phyloP scores from a whole-genome alignment of 257 asterid species.

The Vinca minor region DNA sequence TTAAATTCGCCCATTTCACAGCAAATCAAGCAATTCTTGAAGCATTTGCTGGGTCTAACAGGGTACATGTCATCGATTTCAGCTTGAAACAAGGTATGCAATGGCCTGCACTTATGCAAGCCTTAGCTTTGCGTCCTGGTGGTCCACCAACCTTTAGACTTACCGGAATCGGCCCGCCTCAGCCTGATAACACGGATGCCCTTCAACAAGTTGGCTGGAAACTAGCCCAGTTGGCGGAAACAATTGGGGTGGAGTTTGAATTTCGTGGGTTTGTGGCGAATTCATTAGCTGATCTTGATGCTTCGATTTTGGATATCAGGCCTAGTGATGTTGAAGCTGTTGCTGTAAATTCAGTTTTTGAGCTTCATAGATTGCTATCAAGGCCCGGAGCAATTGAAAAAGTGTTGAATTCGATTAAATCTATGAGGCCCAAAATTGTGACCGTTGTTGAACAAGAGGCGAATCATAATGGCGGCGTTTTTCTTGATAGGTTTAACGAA shows the following conservation, averaged over 20 bases:
- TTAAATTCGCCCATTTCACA: slow-evolving; percentile 88
- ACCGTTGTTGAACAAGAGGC: slow-evolving; percentile 82
- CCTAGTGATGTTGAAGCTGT: slow-evolving; percentile 44
- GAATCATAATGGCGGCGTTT: slow-evolving; percentile 51
- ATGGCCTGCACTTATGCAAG: slow-evolving; percentile 82
- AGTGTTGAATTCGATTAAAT: slow-evolving; percentile 43
- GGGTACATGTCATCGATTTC: slow-evolving; percentile 68
- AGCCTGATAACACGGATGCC: slow-evolving; percentile 59
- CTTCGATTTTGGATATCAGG: slow-evolving; percentile 38
- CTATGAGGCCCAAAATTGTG: slow-evolving; percentile 54
- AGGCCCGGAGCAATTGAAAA: slow-evolving; percentile 48
- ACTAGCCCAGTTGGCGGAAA: slow-evolving; percentile 61
- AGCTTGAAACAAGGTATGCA: slow-evolving; percentile 78
- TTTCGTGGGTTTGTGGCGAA: slow-evolving; percentile 65
- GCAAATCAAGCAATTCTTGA: slow-evolving; percentile 79
- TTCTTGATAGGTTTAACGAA: slow-evolving; percentile 72
- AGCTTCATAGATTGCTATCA: slow-evolving; percentile 55
- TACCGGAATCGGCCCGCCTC: slow-evolving; percentile 78
- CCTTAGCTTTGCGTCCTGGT: slow-evolving; percentile 55
- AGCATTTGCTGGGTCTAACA: slow-evolving; percentile 44
- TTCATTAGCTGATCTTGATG: slow-evolving; percentile 65
- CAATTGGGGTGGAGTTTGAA: slow-evolving; percentile 60
- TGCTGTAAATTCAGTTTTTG: slow-evolving; percentile 78
- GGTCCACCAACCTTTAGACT: slow-evolving; percentile 67
- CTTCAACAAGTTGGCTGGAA: slow-evolving; percentile 81